Conservation (phyloP, 306 rosid genomes). For the Phaseolus lunatus region DNA sequence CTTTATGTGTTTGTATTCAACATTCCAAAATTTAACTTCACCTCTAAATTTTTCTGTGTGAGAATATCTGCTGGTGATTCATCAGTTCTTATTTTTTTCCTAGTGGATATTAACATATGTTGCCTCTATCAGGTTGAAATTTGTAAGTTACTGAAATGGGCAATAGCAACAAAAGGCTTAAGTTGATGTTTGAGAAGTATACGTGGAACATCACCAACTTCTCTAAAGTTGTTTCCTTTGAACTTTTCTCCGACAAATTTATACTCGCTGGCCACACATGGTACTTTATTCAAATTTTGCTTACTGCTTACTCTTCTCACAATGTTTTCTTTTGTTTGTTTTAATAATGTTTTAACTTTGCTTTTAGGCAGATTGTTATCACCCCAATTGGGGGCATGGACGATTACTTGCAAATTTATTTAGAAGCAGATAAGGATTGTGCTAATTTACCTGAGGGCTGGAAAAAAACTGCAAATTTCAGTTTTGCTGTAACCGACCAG, state of each 20-base stretch:
- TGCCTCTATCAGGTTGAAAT: not conserved
- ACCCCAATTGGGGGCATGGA: not conserved
- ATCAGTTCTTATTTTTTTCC: too few species aligned
- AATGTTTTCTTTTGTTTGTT: not conserved
- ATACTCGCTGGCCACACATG: too few species aligned
- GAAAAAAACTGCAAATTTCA: conserved; percentile 61
- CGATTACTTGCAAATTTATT: conserved; percentile 64
- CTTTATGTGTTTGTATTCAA: too few species aligned
- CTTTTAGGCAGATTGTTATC: conserved; percentile 62
- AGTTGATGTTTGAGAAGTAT: not conserved
- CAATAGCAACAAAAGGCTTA: not conserved
- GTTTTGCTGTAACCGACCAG: conserved; percentile 36
- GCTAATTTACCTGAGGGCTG: conserved; percentile 45
- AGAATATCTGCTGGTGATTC: too few species aligned
- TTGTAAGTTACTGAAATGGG: conserved; percentile 11
- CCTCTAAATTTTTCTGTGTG: too few species aligned
- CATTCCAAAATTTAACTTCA: too few species aligned
- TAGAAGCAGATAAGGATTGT: conserved; percentile 45
- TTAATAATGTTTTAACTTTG: conserved; percentile 24
- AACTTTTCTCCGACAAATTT: conserved; percentile 13
- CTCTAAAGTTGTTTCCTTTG: conserved; percentile 12
- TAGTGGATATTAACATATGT: too few species aligned
- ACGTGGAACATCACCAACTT: conserved; percentile 43
- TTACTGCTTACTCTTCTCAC: not conserved
- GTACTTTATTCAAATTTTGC: conserved; percentile 14